A percentile compares a stretch with the other conserved stretches of the same genome.
These are phyloP conservation scores for Paulownia fortunei DNA, from an alignment of 257 asterid genomes.

Conservation along the genomic window DNA sequence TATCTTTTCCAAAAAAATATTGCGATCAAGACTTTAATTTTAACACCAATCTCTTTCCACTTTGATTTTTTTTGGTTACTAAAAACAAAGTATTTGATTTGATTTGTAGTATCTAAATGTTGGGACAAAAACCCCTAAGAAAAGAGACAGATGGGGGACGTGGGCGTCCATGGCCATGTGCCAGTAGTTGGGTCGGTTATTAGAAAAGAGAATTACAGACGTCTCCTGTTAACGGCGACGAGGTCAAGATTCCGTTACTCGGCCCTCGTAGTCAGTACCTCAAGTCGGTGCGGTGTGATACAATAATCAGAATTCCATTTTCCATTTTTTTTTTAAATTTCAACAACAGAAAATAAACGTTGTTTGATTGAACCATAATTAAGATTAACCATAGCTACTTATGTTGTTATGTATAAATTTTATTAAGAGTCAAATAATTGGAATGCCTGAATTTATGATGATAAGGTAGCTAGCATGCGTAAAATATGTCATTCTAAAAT, in stretches of 20 bases:
- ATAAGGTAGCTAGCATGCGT: too few species aligned
- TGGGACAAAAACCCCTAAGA: not conserved
- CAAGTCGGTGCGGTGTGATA: not conserved
- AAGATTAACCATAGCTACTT: too few species aligned
- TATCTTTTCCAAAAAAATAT: not conserved
- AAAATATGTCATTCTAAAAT: too few species aligned
- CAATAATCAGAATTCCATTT: not conserved
- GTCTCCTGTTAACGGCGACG: slow-evolving; percentile 15
- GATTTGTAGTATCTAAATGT: not conserved
- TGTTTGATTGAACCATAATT: too few species aligned
- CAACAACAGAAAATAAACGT: too few species aligned
- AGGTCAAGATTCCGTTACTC: slow-evolving; percentile 36
- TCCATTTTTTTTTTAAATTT: not conserved
- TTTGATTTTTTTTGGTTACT: not conserved
- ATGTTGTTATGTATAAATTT: too few species aligned
- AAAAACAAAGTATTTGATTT: not conserved
- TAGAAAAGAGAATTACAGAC: slow-evolving; percentile 30
- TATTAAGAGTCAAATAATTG: too few species aligned
- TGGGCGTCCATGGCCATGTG: slow-evolving; percentile 49
- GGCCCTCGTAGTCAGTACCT: not conserved
- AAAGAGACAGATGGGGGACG: slow-evolving; percentile 42
- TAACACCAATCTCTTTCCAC: not conserved
- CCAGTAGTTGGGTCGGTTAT: slow-evolving; percentile 42
- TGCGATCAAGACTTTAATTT: not conserved
- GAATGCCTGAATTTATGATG: too few species aligned